Conservation (phyloP, 2,329 filamentous ascomycete genomes). For the Penicillium sp. region DNA sequence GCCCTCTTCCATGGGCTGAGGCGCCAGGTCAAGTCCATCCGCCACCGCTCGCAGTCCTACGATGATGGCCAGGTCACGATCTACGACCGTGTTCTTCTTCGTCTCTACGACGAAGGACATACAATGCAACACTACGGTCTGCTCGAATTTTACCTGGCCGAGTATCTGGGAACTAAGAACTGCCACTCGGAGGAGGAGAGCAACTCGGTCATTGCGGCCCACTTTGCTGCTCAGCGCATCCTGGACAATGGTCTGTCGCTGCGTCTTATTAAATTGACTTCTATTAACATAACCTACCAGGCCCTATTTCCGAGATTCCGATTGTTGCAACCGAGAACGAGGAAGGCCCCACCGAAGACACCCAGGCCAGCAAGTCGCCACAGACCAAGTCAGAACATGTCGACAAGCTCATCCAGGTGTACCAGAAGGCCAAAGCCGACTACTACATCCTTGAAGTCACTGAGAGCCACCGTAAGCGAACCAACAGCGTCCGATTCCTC, state of each 20-base stretch:
- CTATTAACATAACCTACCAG: not conserved
- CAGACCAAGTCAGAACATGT: conserved; percentile 5
- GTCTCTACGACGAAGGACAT: conserved; percentile 32
- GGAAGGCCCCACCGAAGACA: not conserved
- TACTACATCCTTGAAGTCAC: conserved; percentile 24
- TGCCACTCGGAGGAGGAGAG: conserved; percentile 14
- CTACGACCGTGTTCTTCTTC: conserved; percentile 40
- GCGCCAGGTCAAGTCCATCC: conserved; percentile 35
- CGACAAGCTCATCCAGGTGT: conserved; percentile 28
- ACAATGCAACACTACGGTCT: conserved; percentile 29
- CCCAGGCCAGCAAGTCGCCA: not conserved
- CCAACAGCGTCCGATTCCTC: conserved; percentile 37
- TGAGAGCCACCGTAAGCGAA: conserved; percentile 22
- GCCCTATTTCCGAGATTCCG: not conserved
- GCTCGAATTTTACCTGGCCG: conserved; percentile 37
- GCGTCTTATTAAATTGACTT: not conserved
- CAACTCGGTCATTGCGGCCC: conserved; percentile 25
- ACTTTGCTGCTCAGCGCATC: conserved; percentile 25
- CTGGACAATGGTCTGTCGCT: conserved; percentile 15
- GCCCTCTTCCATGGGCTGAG: conserved; percentile 33
- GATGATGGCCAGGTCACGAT: conserved; percentile 38
- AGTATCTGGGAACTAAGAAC: conserved; percentile 35
- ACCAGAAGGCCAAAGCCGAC: conserved; percentile 36
- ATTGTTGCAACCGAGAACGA: not conserved
- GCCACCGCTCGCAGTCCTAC: conserved; percentile 31